Conservation (phyloP, 2,329 filamentous ascomycete genomes). For the Diaporthe sp. region DNA sequence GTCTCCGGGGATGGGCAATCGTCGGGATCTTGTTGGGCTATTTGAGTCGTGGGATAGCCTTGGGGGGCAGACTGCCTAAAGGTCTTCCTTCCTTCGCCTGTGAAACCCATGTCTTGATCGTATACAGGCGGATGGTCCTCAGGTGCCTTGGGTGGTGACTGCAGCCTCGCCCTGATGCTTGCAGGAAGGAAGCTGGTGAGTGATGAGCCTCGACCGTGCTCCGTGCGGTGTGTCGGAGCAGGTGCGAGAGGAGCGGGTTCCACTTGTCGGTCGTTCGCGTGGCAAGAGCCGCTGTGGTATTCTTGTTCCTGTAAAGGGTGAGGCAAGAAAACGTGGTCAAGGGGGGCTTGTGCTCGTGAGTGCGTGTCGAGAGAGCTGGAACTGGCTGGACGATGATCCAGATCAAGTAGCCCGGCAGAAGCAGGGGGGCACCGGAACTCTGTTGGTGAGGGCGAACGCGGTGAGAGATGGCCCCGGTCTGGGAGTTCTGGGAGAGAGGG, state of each 20-base stretch:
- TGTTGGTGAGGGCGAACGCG: conserved; percentile 32
- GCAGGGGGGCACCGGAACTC: conserved; percentile 23
- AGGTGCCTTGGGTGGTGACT: conserved; percentile 44
- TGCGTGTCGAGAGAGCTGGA: conserved; percentile 26
- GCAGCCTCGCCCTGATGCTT: conserved; percentile 48
- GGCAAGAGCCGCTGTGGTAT: conserved; percentile 51
- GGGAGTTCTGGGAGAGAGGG: conserved; percentile 43
- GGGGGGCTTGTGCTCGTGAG: conserved; percentile 25
- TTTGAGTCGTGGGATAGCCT: conserved; percentile 15
- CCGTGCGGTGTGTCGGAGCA: conserved; percentile 36
- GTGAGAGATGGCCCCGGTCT: conserved; percentile 42
- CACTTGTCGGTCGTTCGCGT: conserved; percentile 44
- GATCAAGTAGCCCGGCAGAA: conserved; percentile 32
- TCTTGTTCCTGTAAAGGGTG: conserved; percentile 49
- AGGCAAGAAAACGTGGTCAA: conserved; percentile 28
- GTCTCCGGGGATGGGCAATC: conserved; percentile 47
- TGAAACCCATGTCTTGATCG: conserved; percentile 56
- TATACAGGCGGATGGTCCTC: conserved; percentile 7
- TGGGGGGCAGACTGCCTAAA: conserved; percentile 43
- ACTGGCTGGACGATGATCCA: conserved; percentile 20
- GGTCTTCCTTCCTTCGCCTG: conserved; percentile 54
- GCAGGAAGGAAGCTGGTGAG: conserved; percentile 52
- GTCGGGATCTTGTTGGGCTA: conserved; percentile 33
- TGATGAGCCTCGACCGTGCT: conserved; percentile 53
- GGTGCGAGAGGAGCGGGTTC: conserved; percentile 38